These are phyloP conservation scores for Holtermanniella nyarrowii DNA, from an alignment of 768 basidiomycete species.

Conservation along the genomic window DNA sequence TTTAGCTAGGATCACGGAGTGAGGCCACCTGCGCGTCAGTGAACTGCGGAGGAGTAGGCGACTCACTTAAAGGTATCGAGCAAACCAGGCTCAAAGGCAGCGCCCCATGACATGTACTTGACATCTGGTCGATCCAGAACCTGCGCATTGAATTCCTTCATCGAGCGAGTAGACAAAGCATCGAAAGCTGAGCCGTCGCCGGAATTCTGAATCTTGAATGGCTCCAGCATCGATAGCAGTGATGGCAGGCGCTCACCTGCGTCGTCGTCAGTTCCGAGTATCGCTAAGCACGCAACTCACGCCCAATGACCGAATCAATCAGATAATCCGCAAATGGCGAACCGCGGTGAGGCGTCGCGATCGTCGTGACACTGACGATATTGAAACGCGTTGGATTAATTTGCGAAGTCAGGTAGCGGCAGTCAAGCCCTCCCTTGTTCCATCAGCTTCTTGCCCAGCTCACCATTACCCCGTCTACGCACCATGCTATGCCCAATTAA, in stretches of 20 bases:
- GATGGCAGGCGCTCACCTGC: constrained; percentile 42
- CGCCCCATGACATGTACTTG: constrained; percentile 92
- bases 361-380: constrained; percentile 81
- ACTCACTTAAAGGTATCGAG: constrained; percentile 69
- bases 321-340: constrained; percentile 81
- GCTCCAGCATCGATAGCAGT: constrained; percentile 50
- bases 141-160: constrained; percentile 78
- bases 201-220: constrained; percentile 72
- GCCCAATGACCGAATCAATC: constrained; percentile 40
- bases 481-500: constrained; percentile 82
- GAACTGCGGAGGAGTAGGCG: too few species aligned
- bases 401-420: constrained; percentile 75
- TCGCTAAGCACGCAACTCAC: constrained; percentile 14
- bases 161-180: constrained; percentile 69
- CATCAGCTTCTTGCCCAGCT: constrained; percentile 5
- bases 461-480: constrained; percentile 14
- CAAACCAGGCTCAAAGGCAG: constrained; percentile 73
- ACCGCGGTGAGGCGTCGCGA: constrained; percentile 89
- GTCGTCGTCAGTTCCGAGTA: too few species aligned
- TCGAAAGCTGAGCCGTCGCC: constrained; percentile 94
- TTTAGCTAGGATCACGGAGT: constrained; percentile 67
- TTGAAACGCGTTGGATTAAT: constrained; percentile 65
- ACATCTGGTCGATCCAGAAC: constrained; percentile 70
- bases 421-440: constrained; percentile 79
- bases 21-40: constrained; percentile 49